Evolutionary conservation across 1,284 basidiomycete species (phyloP).

Genomic region (Ustilago trichophora): DNA sequence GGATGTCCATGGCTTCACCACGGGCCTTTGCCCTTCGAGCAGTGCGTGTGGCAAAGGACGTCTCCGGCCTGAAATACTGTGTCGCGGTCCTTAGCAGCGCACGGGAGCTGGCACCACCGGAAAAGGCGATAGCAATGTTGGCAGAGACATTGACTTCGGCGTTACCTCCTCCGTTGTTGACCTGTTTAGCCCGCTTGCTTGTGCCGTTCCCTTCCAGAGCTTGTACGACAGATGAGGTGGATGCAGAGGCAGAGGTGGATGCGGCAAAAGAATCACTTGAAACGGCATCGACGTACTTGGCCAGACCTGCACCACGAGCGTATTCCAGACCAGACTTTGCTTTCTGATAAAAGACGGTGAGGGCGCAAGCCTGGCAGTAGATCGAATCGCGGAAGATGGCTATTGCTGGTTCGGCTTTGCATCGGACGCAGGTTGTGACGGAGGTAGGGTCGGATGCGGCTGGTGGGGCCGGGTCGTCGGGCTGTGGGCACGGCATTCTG

Average conservation of each 20-base stretch:
- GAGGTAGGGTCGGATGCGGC: not conserved
- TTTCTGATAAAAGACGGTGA: slow-evolving; percentile 50
- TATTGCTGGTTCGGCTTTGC: slow-evolving; percentile 29
- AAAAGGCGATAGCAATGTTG: slow-evolving; percentile 35
- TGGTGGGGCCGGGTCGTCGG: slow-evolving; percentile 18
- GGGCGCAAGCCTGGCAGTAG: slow-evolving; percentile 53
- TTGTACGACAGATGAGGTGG: too few species aligned
- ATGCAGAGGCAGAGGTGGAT: not conserved
- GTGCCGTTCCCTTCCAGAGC: too few species aligned
- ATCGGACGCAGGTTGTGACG: slow-evolving; percentile 42
- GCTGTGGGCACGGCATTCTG: slow-evolving; percentile 44
- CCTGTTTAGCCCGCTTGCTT: slow-evolving; percentile 10
- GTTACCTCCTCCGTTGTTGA: slow-evolving; percentile 31
- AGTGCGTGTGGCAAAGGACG: slow-evolving; percentile 7
- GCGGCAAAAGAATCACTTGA: slow-evolving; percentile 2
- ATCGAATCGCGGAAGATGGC: slow-evolving; percentile 50
- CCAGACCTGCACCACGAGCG: slow-evolving; percentile 52
- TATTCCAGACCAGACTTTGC: slow-evolving; percentile 50
- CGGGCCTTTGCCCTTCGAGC: slow-evolving; percentile 5
- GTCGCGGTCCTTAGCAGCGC: slow-evolving; percentile 25
- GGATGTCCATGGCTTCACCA: slow-evolving; percentile 1
- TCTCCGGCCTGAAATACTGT: slow-evolving; percentile 36
- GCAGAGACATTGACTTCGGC: slow-evolving; percentile 27
- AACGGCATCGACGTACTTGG: slow-evolving; percentile 37
- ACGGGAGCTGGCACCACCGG: slow-evolving; percentile 22